Base-by-base conservation (phyloP, 768 basidiomycete species). In the Xanthoconium purpureum region DNA sequence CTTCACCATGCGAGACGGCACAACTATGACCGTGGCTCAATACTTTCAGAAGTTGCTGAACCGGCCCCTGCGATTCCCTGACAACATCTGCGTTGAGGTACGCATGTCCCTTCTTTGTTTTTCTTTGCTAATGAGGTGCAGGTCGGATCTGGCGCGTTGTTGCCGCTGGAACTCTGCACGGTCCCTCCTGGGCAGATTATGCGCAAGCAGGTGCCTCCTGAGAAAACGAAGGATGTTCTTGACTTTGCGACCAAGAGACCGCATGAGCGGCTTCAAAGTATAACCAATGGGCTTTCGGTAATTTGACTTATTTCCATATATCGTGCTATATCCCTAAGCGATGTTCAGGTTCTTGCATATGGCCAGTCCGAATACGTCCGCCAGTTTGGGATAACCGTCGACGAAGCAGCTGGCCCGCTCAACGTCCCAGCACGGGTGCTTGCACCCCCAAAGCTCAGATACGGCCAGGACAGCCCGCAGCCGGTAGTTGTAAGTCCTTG, bases 321-420 rank as follows among this genome's bases (percentile, higher is more conserved):
- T 44, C 6, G 8, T 18, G 20, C 50, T 44, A 12, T 33, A 29
- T 55, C 17, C 45, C 48, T 49, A 20, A 62, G 18, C 14, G 3
- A 30, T 36, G 17, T 47, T 11, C 51, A 85, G 83, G 80, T 85
- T 38, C 73, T 88, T 54, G 77, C 80, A 29, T 89, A 89, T 60
- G 85, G 86, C 0, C 83, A 87, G 67, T 89, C 87, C 0, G 83
- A 89, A 68, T 90, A 88, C 59, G 81, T 91, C 35, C 78, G 80
- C 40, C 78, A 84, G 66, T 91, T 91, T 59, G 88, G 88, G 9
- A 82, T 93, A 79, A 59, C 74, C 3, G 84, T 93, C 18, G 75
- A 73, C 17, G 58, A 83, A 47, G 63, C 75, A 11, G 71, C 69
- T 2, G 79, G 78, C 5, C 84, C 88, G 0, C 74, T 89, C 36